Evolutionary conservation across 2,329 filamentous ascomycete genomes (phyloP).

Genomic region (Cryphonectria naterciae): DNA sequence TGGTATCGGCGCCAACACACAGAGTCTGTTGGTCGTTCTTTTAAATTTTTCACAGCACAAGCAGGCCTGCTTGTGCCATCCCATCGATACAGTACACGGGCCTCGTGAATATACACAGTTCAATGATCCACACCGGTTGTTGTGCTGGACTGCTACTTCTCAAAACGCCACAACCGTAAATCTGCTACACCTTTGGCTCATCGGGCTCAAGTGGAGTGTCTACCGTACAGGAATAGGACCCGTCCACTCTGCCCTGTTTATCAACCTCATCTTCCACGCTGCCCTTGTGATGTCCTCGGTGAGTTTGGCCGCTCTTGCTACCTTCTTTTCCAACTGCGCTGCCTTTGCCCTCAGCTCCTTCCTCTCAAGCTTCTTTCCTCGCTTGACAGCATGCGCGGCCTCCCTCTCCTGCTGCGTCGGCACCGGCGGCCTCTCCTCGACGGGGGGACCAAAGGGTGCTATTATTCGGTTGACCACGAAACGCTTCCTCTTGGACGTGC

Average conservation of each 20-base stretch:
- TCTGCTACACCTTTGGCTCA: background rate
- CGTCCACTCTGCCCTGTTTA: conserved; percentile 18
- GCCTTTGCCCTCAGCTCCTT: conserved; percentile 42
- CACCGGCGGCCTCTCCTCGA: conserved; percentile 67
- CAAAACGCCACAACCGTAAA: background rate
- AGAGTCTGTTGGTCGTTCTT: background rate
- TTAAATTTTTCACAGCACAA: background rate
- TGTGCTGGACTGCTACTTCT: background rate
- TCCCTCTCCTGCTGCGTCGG: conserved; percentile 67
- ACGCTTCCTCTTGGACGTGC: conserved; percentile 67
- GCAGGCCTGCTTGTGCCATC: background rate
- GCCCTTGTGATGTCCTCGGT: conserved; percentile 29
- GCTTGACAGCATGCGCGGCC: conserved; percentile 56
- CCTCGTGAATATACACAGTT: conserved; percentile 16
- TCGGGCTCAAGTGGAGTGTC: background rate
- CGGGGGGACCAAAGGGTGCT: conserved; percentile 66
- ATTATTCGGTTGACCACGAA: conserved; percentile 78
- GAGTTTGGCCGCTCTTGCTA: conserved; percentile 32
- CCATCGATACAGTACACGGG: conserved; percentile 7
- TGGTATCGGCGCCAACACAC: background rate
- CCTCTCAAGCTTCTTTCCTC: conserved; percentile 60
- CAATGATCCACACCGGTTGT: background rate
- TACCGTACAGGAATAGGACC: background rate
- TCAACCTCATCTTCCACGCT: conserved; percentile 35
- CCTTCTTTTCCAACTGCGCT: conserved; percentile 33